Evolutionary conservation across 1,284 basidiomycete genomes (phyloP).

Genomic region (Leccinum proliferum): DNA sequence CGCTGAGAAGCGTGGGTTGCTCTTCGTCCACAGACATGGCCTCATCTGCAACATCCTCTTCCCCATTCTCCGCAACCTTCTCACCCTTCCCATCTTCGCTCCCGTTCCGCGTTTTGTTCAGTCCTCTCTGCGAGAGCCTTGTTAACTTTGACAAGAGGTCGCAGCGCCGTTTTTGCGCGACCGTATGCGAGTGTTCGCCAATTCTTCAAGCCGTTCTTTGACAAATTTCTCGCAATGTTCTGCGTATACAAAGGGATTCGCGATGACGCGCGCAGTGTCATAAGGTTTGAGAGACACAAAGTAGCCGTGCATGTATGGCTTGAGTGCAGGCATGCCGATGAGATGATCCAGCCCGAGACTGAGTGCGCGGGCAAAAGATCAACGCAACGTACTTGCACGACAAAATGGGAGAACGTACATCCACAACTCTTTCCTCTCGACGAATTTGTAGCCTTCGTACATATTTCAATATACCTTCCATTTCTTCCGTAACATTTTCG

Average conservation of each 20-base stretch:
- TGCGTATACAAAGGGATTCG: slow-evolving; percentile 93
- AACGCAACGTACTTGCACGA: slow-evolving; percentile 1
- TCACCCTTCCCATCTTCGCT: slow-evolving; percentile 39
- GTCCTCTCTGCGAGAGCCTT: slow-evolving; percentile 88
- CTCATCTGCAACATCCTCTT: slow-evolving; percentile 33
- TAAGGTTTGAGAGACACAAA: slow-evolving; percentile 95
- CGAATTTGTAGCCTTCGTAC: slow-evolving; percentile 98
- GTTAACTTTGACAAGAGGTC: slow-evolving; percentile 78
- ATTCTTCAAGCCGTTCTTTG: slow-evolving; percentile 86
- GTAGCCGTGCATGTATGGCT: slow-evolving; percentile 99
- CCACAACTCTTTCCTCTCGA: slow-evolving; percentile 84
- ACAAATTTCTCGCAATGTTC: slow-evolving; percentile 91
- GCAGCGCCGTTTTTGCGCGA: slow-evolving; percentile 47
- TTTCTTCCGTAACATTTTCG: slow-evolving; percentile 96
- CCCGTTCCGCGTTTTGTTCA: slow-evolving; percentile 67
- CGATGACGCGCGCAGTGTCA: slow-evolving; percentile 91
- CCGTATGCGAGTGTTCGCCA: slow-evolving; percentile 91
- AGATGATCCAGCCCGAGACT: slow-evolving; percentile 93
- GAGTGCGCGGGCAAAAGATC: slow-evolving; percentile 10
- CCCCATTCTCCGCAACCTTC: slow-evolving; percentile 30
- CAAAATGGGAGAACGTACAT: slow-evolving; percentile 44
- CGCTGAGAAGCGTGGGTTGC: slow-evolving; percentile 60
- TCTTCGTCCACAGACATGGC: slow-evolving; percentile 38
- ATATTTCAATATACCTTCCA: slow-evolving; percentile 46
- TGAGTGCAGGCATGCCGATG: slow-evolving; percentile 90